Evolutionary conservation across 2,329 filamentous ascomycete genomes (phyloP).

Genomic region (Calonectria ilicicola): DNA sequence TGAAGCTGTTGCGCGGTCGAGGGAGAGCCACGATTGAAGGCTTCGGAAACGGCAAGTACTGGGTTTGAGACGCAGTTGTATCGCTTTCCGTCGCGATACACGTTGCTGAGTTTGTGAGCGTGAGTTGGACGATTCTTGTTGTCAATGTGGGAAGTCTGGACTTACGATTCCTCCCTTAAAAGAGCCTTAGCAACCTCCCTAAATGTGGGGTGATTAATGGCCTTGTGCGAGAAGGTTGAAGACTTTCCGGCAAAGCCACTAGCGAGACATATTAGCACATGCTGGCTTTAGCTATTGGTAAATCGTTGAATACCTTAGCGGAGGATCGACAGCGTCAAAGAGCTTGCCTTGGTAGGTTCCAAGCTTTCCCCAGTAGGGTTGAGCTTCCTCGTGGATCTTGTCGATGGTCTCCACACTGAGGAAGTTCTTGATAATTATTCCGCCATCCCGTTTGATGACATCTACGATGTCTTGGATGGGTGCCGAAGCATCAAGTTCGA

Average conservation of each 20-base stretch:
- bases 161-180: constrained; percentile 10
- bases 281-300: no score
- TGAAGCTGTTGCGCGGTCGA: constrained; percentile 10
- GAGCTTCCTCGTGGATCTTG: constrained; percentile 1
- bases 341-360: constrained; percentile 8
- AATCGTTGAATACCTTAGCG: background rate
- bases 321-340: constrained; percentile 1
- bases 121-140: background rate
- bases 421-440: constrained; percentile 20
- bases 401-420: background rate
- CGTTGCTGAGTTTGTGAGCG: background rate
- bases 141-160: background rate
- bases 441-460: constrained; percentile 9
- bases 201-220: constrained; percentile 10
- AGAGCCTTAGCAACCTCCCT: constrained; percentile 13
- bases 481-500: background rate
- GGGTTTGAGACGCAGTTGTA: constrained; percentile 14
- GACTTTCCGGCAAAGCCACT: constrained; percentile 19
- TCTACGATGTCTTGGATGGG: constrained; percentile 6
- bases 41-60: constrained; percentile 14
- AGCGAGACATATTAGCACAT: no score
- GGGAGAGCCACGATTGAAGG: constrained; percentile 8
- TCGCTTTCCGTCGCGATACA: background rate
- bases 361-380: constrained; percentile 2
- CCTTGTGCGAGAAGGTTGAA: constrained; percentile 6